A percentile compares a stretch with the other conserved stretches of the same genome.
phyloP scores from a whole-genome alignment of 176 grass and related monocot species.

The Guadua angustifolia region DNA sequence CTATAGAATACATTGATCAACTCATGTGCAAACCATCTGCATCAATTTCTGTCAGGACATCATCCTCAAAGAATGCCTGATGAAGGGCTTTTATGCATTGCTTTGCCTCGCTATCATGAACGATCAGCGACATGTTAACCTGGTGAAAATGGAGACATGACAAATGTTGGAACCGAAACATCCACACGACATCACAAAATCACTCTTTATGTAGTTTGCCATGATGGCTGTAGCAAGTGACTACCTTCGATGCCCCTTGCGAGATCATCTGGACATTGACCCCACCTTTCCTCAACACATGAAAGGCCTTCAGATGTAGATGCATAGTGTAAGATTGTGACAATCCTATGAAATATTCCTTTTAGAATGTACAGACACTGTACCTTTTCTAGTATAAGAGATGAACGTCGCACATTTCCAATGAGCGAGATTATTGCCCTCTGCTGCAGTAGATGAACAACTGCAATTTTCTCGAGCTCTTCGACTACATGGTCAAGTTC shows the following conservation, averaged over 20 bases:
- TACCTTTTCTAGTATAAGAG: conserved; percentile 91
- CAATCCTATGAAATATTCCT: neutral
- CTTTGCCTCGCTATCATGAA: conserved; percentile 80
- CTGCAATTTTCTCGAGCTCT: conserved; percentile 94
- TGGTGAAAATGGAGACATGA: conserved; percentile 29
- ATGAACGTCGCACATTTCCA: conserved; percentile 71
- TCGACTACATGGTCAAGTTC: conserved; percentile 88
- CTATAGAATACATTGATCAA: neutral
- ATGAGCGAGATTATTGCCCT: conserved; percentile 92
- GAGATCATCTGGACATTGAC: conserved; percentile 98
- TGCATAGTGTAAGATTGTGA: conserved; percentile 13
- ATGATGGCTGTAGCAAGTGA: neutral
- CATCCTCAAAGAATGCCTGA: conserved; percentile 70
- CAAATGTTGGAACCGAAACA: neutral
- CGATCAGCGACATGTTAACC: conserved; percentile 96
- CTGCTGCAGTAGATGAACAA: conserved; percentile 85
- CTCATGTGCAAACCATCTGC: neutral
- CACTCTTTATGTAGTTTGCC: neutral
- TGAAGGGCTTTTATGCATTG: conserved; percentile 67
- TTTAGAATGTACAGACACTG: neutral
- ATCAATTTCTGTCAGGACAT: conserved; percentile 45
- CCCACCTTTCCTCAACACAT: conserved; percentile 73
- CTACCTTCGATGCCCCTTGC: conserved; percentile 93
- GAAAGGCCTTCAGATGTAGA: conserved; percentile 68
- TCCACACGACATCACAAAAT: neutral